Percentiles rank a stretch among this genome's conserved stretches.
These are phyloP conservation scores for Botrytis fabae DNA, from an alignment of 2,329 filamentous ascomycete species.

Conservation along the genomic window DNA sequence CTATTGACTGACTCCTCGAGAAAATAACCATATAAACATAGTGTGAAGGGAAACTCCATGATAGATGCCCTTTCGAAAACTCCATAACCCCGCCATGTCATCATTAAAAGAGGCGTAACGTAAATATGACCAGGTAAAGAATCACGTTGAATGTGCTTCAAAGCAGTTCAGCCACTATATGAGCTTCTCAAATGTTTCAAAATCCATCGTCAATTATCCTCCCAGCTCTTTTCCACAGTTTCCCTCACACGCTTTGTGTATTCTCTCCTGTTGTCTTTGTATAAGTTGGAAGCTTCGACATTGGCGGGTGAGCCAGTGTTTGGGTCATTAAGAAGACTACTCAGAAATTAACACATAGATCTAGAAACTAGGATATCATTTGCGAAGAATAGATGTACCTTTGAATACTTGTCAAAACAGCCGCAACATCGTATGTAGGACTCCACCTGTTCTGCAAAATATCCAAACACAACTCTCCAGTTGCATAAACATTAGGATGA, in stretches of 20 bases:
- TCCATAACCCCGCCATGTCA: constrained; percentile 18
- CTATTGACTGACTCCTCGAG: constrained; percentile 8
- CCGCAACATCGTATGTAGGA: constrained; percentile 96
- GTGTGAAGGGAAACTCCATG: constrained; percentile 10
- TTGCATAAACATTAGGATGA: constrained; percentile 97
- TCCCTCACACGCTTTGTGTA: constrained; percentile 94
- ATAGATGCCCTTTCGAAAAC: constrained; percentile 16
- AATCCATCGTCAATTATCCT: constrained; percentile 59
- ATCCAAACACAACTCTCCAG: constrained; percentile 92
- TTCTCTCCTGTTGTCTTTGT: constrained; percentile 96
- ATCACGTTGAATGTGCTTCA: constrained; percentile 10
- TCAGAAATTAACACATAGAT: constrained; percentile 37
- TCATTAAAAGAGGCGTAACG: constrained; percentile 14
- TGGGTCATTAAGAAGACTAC: constrained; percentile 89
- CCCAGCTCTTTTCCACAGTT: constrained; percentile 99
- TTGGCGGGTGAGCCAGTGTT: constrained; percentile 99
- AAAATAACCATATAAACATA: constrained; percentile 7
- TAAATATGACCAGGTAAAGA: not conserved
- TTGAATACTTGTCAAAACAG: constrained; percentile 95
- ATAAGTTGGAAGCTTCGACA: constrained; percentile 95
- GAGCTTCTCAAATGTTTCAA: not conserved
- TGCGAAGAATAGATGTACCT: constrained; percentile 57
- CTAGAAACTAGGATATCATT: not conserved
- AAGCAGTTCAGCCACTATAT: constrained; percentile 1
- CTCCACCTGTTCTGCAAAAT: constrained; percentile 99